Evolutionary conservation across 352 stramenopile species (phyloP).

Genomic region (Pythium folliculosum): DNA sequence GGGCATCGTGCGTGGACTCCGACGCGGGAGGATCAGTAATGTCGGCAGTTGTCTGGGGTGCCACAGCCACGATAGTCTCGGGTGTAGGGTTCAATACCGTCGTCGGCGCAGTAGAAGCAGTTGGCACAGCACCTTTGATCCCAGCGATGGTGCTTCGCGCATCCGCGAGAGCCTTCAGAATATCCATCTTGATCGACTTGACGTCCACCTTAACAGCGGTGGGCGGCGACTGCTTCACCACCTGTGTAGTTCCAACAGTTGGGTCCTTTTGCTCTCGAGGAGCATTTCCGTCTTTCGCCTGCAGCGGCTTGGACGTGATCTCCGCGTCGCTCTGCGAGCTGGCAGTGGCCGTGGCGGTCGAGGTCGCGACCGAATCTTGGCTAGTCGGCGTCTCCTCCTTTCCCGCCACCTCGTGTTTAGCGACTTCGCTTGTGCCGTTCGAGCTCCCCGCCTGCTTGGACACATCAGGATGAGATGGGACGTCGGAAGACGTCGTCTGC

Average conservation of each 20-base stretch:
- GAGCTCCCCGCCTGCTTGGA: background rate
- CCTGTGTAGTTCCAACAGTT: too few relatives aligned
- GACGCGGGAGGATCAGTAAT: background rate
- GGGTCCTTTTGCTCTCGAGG: background rate
- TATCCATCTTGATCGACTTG: conserved; percentile 76
- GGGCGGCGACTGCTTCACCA: background rate
- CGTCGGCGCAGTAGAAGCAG: background rate
- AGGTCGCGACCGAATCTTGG: conserved; percentile 24
- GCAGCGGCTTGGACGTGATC: background rate
- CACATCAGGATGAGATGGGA: background rate
- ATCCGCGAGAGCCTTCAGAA: conserved; percentile 77
- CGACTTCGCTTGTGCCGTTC: background rate
- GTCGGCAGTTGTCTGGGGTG: background rate
- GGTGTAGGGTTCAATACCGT: background rate
- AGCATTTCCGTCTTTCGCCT: background rate
- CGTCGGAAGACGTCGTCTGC: background rate
- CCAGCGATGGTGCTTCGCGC: conserved; percentile 72
- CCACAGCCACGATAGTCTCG: background rate
- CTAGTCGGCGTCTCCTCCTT: conserved; percentile 20
- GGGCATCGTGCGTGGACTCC: background rate
- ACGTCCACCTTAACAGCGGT: conserved; percentile 47
- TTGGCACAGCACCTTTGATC: conserved; percentile 42
- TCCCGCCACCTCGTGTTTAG: background rate
- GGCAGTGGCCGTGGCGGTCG: background rate
- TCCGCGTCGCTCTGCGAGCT: conserved; percentile 23